Conservation (phyloP, 1,139 yeast genomes). For the Saccharomyces hybrid region DNA sequence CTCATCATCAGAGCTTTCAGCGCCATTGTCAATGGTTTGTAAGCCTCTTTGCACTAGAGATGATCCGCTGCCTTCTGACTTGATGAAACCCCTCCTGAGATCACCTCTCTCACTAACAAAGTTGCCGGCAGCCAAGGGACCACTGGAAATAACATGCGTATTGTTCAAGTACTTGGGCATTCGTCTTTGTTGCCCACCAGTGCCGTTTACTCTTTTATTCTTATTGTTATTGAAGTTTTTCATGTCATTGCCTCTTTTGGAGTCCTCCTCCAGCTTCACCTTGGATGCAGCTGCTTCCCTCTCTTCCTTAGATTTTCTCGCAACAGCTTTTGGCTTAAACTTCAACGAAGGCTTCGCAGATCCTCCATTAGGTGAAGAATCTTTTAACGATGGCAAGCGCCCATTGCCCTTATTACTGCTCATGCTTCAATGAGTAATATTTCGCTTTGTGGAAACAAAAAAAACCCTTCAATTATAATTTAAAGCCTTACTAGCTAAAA, state of each 20-base stretch:
- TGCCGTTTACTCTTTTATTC: conserved; percentile 31
- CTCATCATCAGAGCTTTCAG: conserved; percentile 18
- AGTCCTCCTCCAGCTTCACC: conserved; percentile 36
- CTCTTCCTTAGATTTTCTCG: conserved; percentile 75
- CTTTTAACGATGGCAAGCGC: conserved; percentile 31
- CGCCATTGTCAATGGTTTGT: conserved; percentile 27
- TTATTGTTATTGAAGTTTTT: conserved; percentile 24
- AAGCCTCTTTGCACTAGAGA: conserved; percentile 27
- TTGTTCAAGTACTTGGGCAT: conserved; percentile 44
- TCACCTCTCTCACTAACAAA: conserved; percentile 34
- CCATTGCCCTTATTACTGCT: conserved; percentile 12
- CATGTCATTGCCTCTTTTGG: conserved; percentile 16
- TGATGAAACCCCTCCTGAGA: conserved; percentile 23
- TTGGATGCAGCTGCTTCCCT: conserved; percentile 69
- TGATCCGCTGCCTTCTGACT: conserved; percentile 22
- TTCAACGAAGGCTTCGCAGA: conserved; percentile 48
- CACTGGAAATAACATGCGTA: conserved; percentile 62
- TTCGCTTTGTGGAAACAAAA: not conserved
- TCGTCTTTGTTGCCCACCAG: conserved; percentile 38
- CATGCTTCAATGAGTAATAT: not conserved
- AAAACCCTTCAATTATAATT: not conserved
- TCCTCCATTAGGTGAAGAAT: conserved; percentile 15
- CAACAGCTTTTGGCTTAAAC: conserved; percentile 78
- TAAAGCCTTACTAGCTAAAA: not conserved
- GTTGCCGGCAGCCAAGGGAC: conserved; percentile 65